Base-by-base conservation (phyloP, 1,139 yeast genomes). In the Pichia sp. region DNA sequence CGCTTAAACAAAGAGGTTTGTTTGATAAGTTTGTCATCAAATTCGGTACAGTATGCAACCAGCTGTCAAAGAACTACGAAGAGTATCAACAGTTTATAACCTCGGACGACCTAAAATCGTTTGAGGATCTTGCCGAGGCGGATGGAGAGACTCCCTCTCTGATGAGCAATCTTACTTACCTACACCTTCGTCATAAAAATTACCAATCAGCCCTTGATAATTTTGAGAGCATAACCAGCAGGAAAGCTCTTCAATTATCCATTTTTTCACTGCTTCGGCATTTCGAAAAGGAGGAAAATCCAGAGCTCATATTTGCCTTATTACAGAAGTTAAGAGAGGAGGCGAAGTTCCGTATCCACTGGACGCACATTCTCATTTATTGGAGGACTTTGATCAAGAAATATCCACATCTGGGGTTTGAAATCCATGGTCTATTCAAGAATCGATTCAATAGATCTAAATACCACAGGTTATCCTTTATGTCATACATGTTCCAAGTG, bases 341-440 rank as follows among this genome's bases (percentile, higher is more conserved):
- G 11, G 27, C 37, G 9, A 29, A 38, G 9, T 37, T 24, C 21
- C 32, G 24, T 21, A 37, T 42, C 29, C 40, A 41, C 30, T 41
- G 40, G 38, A 27, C 38, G 3, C 44, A 39, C 7, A 26, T 45
- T 6, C 17, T 45, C 14, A 38, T 42, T 13, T 45, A 42, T 15
- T 51, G 55, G 56, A 38, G 47, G 29, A 27, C 44, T 7, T 28
- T 46, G n/a, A 37, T 46, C 9, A 35, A 35, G 11, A 44, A 44
- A 33, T 49, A 45, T 35, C 55, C 56, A 6, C 37, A 40, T 30
- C 30, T 37, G 22, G 46, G 44, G 11, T 28, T 16, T 11, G 31
- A 34, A 12, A 45, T 50, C 14, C 36, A 41, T 3, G 29, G 22
- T 14, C 19, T 22, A 10, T 39, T 39, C 18, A 34, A 22, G 10